Base-by-base conservation (phyloP, 257 asterid genomes). In the Solanum habrochaites region DNA sequence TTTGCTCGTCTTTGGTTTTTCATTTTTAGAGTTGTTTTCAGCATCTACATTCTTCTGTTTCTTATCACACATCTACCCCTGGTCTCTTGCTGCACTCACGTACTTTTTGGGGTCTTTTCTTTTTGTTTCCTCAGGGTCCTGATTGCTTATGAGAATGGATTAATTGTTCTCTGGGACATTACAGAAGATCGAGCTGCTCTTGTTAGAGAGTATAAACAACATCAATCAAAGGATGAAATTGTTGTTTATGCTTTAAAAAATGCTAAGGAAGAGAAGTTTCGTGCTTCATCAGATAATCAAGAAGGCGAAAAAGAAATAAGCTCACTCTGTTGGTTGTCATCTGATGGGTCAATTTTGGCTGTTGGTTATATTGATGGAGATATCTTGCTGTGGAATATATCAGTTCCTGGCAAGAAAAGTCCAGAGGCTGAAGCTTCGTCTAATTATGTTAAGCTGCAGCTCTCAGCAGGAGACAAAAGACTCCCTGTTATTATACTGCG, bases 321-420 rank as follows among this genome's bases (percentile, higher is more conserved):
- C 90, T 93, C 99, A 90, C 93, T 97, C 77, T 97, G 99, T 93
- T 97, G 99, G 99, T 97, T 90, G 69, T 94, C 99, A 56, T 86
- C 93, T 81, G 99, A 97, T 91, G 99, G 98, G 67, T 94, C 99
- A 87, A 89, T 93, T 87, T 91, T 96, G 91, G 99, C 99, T 71
- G 98, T 97, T 87, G 99, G 99, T 56, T 96, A 97, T 86, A 95
- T 97, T 85, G 99, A 97, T 87, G 99, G 99, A 85, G 99, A 97
- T 93, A 93, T 97, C 90, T 90, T 97, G 78, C 91, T 97, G 7
- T 97, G 99, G 99, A 88, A 97, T 90, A 91, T 95, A 74, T 91
- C 95, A 78, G 93, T 86, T 88, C 60, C 93, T 82, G 96, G 91
- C 84, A 85, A 86, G 71, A 91, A 90, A 89, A 91, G 89, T 83